Evolutionary conservation across 345 rosid species (phyloP), one percentile per base, ranked within the genome.

Genomic region (Salix dunnii): DNA sequence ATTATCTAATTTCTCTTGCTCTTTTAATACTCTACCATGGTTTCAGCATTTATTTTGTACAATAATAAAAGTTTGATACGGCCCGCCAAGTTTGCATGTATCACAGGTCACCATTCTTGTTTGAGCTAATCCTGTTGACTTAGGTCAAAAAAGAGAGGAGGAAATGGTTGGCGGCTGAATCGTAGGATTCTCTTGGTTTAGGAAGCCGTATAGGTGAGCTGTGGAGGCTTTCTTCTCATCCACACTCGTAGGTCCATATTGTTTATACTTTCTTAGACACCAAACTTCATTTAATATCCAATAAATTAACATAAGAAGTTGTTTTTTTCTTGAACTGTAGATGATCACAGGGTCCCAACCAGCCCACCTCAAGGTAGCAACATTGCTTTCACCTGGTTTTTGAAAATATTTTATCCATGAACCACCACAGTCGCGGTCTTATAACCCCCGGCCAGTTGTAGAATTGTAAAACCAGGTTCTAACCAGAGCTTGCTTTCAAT

Each of bases 381-480:
- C 55, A 23, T 53, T 33, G 17, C 18, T 33, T 67, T n/a, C 70
- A 21, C 40, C 25, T 33, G 27, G 27, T 18, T 33, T 53, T 30
- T 18, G 7, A 13, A 27, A 27, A 25, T 43, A 46, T 46, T 43
- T 27, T 25, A 8, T 25, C 0, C 8, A n/a, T 58, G 66, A 10
- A 31, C 60, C 65, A 11, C 62, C 62, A 33, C 3, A 18, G 67
- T 38, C 11, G 36, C 25, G 31, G 51, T 72, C 27, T 60, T 38
- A 0, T 0, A 36, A 38, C 38, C 7, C 7, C 36, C 36, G 36
- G 25, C 17, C 49, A 48, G 17, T 46, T 12, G 43, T 40, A 18
- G 70, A 31, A 74, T 63, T 65, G 3, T 30, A 33, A 68, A 76
- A 58, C 68, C 60, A 58, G 61, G 58, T 20, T 68, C 68, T 28